Base-by-base conservation (phyloP, 169 alveolate genomes). In the Eimeria maxima region DNA sequence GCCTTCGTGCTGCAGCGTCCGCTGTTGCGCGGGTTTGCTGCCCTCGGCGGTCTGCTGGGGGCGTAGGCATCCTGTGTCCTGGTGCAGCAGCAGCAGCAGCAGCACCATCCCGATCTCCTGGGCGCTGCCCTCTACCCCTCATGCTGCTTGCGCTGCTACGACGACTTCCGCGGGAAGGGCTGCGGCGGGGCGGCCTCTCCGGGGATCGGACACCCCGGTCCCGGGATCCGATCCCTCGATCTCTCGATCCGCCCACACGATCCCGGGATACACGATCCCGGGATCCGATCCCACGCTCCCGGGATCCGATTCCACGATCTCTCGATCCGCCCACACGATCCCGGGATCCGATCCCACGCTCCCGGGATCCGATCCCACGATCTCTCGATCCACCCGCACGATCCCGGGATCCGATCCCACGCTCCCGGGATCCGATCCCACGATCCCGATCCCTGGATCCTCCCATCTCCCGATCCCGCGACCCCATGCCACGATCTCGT, bases 1-100 rank as follows among this genome's bases (percentile, higher is more conserved):
- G 67, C 42, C 24, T 47, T 24, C 33, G 92, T 27, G 73, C 71
- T 24, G 81, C 63, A 74, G 96, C 98, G 94, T 97, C 97, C 42
- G 97, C 96, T 27, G 99, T 98, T 74, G 97, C 92, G 18, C 98
- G 99, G 86, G 97, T 97, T 76, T 96, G 97, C 74, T 97, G 95
- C 74, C 97, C 96, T 94, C 97, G 97, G 97, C 98, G 97, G 69
- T 92, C 95, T 45, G 97, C 96, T 22, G 97, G 98, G 22, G 96
- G 89, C 38, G 97, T 24, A 63, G 73, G 73, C 13, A 97, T 67
- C 95, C 98, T 57, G 98, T 95, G n/a, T n/a, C n/a, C 1, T 98
- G 96, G 63, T 94, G 88, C 80, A 96, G 84, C 84, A 33, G 53
- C 55, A 73, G 84, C 84, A 44, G 84, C 47, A 44, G 73, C 73